Percentiles rank a stretch among this genome's conserved stretches.
phyloP scores from a whole-genome alignment of 768 basidiomycete species.

The Exsudoporus frostii region DNA sequence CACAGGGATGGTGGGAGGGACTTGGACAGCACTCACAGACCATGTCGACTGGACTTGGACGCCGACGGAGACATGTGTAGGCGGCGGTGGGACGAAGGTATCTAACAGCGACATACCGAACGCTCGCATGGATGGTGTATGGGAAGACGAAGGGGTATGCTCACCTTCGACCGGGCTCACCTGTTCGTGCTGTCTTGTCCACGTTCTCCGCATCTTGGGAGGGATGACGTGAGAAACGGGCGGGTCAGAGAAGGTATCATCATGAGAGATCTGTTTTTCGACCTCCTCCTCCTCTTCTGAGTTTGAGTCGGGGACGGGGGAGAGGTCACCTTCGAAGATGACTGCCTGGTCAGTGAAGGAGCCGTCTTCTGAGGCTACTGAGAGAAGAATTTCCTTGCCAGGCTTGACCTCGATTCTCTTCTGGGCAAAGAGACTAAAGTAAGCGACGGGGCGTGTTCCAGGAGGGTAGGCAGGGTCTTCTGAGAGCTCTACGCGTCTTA shows the following conservation, averaged over 20 bases:
- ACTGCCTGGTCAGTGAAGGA: conserved; percentile 54
- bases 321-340: conserved; percentile 54
- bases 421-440: conserved; percentile 63
- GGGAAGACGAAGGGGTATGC: conserved; percentile 15
- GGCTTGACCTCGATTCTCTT: conserved; percentile 70
- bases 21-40: conserved; percentile 39
- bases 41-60: conserved; percentile 41
- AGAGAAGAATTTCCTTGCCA: conserved; percentile 66
- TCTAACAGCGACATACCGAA: conserved; percentile 31
- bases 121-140: conserved; percentile 19
- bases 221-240: conserved; percentile 44
- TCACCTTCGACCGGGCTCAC: conserved; percentile 39
- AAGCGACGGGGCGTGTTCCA: conserved; percentile 39
- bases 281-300: conserved; percentile 41
- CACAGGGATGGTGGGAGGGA: conserved; percentile 16
- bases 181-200: conserved; percentile 50
- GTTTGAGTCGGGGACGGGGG: conserved; percentile 25
- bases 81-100: conserved; percentile 19
- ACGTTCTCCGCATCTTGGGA: conserved; percentile 63
- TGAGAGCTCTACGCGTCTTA: conserved; percentile 55
- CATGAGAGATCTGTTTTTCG: conserved; percentile 38
- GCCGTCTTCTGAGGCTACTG: conserved; percentile 52
- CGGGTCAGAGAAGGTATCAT: conserved; percentile 37
- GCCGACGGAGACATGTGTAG: conserved; percentile 40
- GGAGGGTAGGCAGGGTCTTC: conserved; percentile 45